Percentiles rank a stretch among this genome's conserved stretches.
These are phyloP conservation scores for Diaporthe sp. DNA, from an alignment of 2,329 filamentous ascomycete species.

Conservation along the genomic window DNA sequence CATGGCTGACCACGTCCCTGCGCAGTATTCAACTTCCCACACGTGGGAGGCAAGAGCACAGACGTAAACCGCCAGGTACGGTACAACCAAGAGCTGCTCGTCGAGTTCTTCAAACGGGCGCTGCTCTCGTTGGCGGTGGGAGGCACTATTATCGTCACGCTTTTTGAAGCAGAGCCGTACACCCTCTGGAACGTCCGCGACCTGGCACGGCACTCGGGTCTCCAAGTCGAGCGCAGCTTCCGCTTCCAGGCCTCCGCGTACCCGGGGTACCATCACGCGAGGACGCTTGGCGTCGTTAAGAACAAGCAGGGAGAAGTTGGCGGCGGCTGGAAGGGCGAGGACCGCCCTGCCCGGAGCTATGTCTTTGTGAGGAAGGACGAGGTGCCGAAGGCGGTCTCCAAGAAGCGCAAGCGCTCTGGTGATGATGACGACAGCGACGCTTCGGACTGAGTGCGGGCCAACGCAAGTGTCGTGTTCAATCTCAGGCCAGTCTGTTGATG, in stretches of 20 bases:
- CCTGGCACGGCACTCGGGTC: constrained; percentile 81
- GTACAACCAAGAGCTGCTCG: constrained; percentile 85
- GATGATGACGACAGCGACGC: constrained; percentile 46
- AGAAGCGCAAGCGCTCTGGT: constrained; percentile 49
- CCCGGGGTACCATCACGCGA: constrained; percentile 79
- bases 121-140: constrained; percentile 64
- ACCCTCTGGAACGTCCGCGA: constrained; percentile 95
- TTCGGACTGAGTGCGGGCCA: constrained; percentile 43
- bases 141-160: constrained; percentile 80
- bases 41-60: constrained; percentile 91
- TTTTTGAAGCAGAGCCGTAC: constrained; percentile 96
- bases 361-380: constrained; percentile 73
- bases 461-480: background rate
- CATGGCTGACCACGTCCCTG: background rate
- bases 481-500: background rate
- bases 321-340: constrained; percentile 64
- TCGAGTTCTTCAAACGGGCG: constrained; percentile 73
- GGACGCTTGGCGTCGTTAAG: constrained; percentile 76
- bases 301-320: constrained; percentile 58
- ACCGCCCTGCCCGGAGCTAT: constrained; percentile 68
- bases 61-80: constrained; percentile 96
- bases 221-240: constrained; percentile 79
- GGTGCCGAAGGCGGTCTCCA: constrained; percentile 45
- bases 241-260: constrained; percentile 76
- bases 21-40: constrained; percentile 91